Conservation (phyloP, 805 yeast species). For the Wickerhamomyces sydowiorum region DNA sequence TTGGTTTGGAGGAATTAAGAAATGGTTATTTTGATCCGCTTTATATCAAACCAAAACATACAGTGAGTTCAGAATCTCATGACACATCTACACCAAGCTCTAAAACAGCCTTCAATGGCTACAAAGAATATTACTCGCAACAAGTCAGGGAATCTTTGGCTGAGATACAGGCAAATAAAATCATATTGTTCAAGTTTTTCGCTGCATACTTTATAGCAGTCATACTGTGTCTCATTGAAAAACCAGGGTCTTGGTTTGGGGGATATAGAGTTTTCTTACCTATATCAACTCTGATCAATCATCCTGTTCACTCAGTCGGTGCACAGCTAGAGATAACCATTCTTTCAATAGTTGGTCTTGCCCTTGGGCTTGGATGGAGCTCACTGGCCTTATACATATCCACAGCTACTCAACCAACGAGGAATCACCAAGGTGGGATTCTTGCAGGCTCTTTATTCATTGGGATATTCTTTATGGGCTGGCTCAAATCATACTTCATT, state of each 20-base stretch:
- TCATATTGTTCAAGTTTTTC: constrained; percentile 24
- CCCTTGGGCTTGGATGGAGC: constrained; percentile 40
- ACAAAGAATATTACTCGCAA: constrained; percentile 2
- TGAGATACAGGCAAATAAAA: constrained; percentile 11
- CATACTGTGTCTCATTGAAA: constrained; percentile 31
- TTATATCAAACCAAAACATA: constrained; percentile 25
- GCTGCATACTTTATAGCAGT: constrained; percentile 35
- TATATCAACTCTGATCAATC: constrained; percentile 36
- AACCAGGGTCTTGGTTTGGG: constrained; percentile 38
- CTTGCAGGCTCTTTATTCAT: constrained; percentile 35
- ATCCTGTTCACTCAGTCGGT: constrained; percentile 41
- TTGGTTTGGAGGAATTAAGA: constrained; percentile 38
- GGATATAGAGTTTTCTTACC: constrained; percentile 34
- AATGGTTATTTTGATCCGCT: constrained; percentile 45
- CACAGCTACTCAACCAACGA: constrained; percentile 32
- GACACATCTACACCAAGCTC: background rate
- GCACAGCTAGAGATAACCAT: constrained; percentile 40
- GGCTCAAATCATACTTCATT: constrained; percentile 35
- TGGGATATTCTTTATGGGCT: constrained; percentile 31
- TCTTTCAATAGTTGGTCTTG: constrained; percentile 33
- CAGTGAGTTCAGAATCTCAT: background rate
- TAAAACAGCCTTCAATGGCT: background rate
- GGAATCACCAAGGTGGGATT: constrained; percentile 40
- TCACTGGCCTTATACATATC: constrained; percentile 37
- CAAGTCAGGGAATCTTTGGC: background rate